Percentiles rank a stretch among this genome's conserved stretches.
Conservation (phyloP, 139 green algal species). For the Zygnema cylindricum region DNA sequence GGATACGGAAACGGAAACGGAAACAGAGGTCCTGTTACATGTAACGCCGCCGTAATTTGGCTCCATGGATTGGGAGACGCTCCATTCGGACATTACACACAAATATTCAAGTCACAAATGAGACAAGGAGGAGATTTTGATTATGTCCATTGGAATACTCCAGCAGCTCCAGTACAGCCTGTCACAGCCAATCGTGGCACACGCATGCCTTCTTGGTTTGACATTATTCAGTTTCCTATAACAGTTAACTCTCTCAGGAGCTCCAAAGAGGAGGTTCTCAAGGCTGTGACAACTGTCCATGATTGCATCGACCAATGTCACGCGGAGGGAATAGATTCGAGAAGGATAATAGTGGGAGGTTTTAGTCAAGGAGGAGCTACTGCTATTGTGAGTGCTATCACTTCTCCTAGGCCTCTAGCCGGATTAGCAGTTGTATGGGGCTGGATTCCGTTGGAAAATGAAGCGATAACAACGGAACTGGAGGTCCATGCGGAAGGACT, state of each 20-base stretch:
- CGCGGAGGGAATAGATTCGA: neutral
- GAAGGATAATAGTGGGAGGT: neutral
- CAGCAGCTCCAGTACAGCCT: neutral
- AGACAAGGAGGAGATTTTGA: neutral
- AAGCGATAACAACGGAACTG: neutral
- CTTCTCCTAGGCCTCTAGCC: neutral
- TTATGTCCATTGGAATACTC: neutral
- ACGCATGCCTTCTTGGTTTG: conserved; percentile 12
- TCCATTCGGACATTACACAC: neutral
- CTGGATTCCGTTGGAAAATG: conserved; percentile 1
- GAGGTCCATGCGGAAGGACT: too few relatives aligned
- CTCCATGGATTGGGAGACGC: neutral
- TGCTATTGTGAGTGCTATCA: neutral
- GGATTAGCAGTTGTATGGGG: neutral
- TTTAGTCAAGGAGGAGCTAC: conserved; percentile 1
- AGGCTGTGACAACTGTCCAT: neutral
- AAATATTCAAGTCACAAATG: neutral
- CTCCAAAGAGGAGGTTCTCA: neutral
- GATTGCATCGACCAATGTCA: neutral
- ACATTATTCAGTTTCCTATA: neutral
- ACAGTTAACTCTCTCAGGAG: neutral
- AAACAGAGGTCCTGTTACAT: too few relatives aligned
- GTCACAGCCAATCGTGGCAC: neutral
- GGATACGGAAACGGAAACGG: too few relatives aligned
- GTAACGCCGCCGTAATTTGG: neutral